Base-by-base conservation (phyloP, 192 early-diverging fungal genomes). In the Coemansia sp. region DNA sequence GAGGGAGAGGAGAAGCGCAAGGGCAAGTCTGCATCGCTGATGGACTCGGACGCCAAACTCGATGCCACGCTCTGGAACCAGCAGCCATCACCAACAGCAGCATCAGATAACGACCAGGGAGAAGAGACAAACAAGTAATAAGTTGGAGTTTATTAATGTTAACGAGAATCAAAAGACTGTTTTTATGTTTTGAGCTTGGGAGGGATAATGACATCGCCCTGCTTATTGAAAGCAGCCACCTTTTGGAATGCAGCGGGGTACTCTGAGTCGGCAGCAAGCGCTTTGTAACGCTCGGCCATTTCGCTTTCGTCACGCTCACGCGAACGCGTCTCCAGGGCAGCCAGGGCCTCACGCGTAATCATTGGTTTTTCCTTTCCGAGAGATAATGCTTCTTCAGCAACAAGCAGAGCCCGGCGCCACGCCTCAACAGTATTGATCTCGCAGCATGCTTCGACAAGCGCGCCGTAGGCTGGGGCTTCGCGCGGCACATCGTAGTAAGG, bases 391-490 rank as follows among this genome's bases (percentile, higher is more conserved):
- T 79, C 76, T 15, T 79, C 76, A 45, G 47, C 56, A 25, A 48
- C 76, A 13, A 73, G 47, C 28, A 79, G 54, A 0, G 76, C 76
- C 1, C 76, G 50, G 4, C 76, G 62, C 78, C 78, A 81, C 2
- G 72, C 68, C 52, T 74, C 72, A 33, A 75, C 78, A 0, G 62
- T 59, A 30, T 62, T 65, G 28, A 72, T 28, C 34, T 31, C 50
- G 33, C 67, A 75, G 55, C 78, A 75, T 2, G 72, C 78, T 50
- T 81, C 72, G 0, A 81, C 67, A 15, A 75, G 47, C 10, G 72
- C 79, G 7, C 79, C 79, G 25, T 81, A 81, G 0, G 68, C 72
- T 0, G 23, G 11, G 1, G 79, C 68, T 28, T 68, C 69, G 10
- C 70, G 29, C 1, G 34, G 10, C 1, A 81, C 29, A 11, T 45